Base-by-base conservation (phyloP, 2,329 filamentous ascomycete genomes). In the Trichophyton schoenleinii region DNA sequence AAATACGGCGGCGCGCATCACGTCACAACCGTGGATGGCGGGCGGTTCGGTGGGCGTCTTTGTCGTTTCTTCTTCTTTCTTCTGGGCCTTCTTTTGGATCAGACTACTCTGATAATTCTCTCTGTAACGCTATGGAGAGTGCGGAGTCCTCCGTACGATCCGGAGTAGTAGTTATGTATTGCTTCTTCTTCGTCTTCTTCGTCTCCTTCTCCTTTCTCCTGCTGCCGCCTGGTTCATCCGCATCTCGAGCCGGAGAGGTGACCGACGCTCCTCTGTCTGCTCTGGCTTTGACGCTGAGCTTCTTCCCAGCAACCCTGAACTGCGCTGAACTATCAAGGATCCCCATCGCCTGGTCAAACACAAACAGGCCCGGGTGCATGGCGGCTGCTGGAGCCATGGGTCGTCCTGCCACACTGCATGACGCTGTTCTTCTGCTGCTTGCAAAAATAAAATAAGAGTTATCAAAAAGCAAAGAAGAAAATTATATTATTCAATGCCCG, bases 401-500 rank as follows among this genome's bases (percentile, higher is more conserved):
- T 28, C 28, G 28, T 25, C 49, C 49, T 53, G 49, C 49, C 49
- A 53, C 49, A 53, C 15, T 44, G 49, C 49, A 53, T 53, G 49
- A 53, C 49, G 22, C 22, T 53, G 28, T 53, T 25, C 28, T 44
- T 44, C 15, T 44, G 15, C n/a, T 44, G 34, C 34, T 38, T 38
- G 34, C 34, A 38, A 38, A 38, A 38, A 38, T 38, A 13, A 38
- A 38, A 3, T 38, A 38, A 38, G 34, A 38, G 11, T 44, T 15
- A 44, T 7, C n/a, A 44, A 44, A 18, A 44, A n/a, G 28, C 28
- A 44, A 44, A 44, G 6, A n/a, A 44, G n/a, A 44, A 44, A 44
- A 20, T 18, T 15, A 44, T 53, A 53, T 31, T 53, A 53, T 53
- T 53, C 49, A 53, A 53, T 53, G 49, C 49, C 49, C 49, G 49